Conservation (phyloP, 2,329 filamentous ascomycete species). For the Ceratocystis harringtonii region DNA sequence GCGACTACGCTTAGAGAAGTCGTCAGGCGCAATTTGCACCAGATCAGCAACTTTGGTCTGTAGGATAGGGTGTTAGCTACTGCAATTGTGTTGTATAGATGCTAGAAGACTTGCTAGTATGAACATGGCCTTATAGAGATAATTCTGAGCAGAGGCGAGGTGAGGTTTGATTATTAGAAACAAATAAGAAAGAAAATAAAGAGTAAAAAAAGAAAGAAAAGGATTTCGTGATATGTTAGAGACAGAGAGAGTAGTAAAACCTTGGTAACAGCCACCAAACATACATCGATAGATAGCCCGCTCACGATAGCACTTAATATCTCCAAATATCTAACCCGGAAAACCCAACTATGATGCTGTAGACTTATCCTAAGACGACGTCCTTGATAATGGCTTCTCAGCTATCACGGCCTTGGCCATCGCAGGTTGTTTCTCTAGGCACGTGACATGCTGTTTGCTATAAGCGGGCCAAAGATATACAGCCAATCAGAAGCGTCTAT, state of each 20-base stretch:
- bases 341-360: too few relatives aligned
- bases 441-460: not conserved
- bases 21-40: conserved; percentile 77
- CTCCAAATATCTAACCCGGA: too few relatives aligned
- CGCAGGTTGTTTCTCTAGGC: not conserved
- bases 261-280: too few relatives aligned
- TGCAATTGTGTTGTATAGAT: not conserved
- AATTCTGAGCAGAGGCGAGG: too few relatives aligned
- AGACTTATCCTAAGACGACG: too few relatives aligned
- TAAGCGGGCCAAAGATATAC: not conserved
- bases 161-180: not conserved
- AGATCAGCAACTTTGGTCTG: conserved; percentile 90
- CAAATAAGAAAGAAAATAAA: not conserved
- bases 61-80: not conserved
- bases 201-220: not conserved
- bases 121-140: conserved; percentile 27
- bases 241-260: not conserved
- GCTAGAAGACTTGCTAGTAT: conserved; percentile 30
- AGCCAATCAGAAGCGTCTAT: not conserved
- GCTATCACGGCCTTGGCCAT: not conserved
- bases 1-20: conserved; percentile 70
- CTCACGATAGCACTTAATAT: too few relatives aligned
- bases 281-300: too few relatives aligned
- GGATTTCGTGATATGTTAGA: not conserved
- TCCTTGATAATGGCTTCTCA: too few relatives aligned